A percentile compares a stretch with the other conserved stretches of the same genome.
Evolutionary conservation across 75 land plant species (phyloP).

Genomic region (Larix kaempferi): DNA sequence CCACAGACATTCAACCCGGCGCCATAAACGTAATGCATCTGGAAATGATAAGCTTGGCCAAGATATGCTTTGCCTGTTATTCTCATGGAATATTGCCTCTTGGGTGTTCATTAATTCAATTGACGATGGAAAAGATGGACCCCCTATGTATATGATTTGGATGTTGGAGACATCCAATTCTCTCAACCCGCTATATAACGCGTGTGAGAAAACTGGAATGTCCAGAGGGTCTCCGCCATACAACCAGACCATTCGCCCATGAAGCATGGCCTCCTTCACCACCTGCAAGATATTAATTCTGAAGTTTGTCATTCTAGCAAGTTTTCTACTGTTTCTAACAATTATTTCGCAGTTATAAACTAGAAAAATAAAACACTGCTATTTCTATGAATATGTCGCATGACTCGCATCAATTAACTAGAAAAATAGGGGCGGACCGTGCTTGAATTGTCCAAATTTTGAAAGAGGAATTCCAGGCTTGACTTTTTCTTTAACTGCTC

Average conservation of each 20-base stretch:
- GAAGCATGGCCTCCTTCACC: neutral
- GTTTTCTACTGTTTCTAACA: neutral
- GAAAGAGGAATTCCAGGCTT: no score
- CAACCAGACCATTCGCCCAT: neutral
- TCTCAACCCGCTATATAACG: neutral
- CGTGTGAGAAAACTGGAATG: neutral
- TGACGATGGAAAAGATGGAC: no score
- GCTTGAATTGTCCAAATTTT: no score
- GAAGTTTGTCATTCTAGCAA: neutral
- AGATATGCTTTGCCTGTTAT: neutral
- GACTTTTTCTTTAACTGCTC: no score
- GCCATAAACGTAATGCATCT: neutral
- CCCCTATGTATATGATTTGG: no score
- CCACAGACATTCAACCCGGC: neutral
- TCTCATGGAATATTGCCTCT: neutral
- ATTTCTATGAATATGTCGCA: no score
- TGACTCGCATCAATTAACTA: no score
- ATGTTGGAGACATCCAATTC: no score
- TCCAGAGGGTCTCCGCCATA: neutral
- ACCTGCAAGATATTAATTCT: neutral
- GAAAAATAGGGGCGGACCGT: neutral
- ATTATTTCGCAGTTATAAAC: neutral
- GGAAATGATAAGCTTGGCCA: neutral
- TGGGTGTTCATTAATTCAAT: neutral
- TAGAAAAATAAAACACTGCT: no score